Percentiles rank a stretch among this genome's conserved stretches.
phyloP scores from a whole-genome alignment of 768 basidiomycete genomes.

The Calocybe cyanea region DNA sequence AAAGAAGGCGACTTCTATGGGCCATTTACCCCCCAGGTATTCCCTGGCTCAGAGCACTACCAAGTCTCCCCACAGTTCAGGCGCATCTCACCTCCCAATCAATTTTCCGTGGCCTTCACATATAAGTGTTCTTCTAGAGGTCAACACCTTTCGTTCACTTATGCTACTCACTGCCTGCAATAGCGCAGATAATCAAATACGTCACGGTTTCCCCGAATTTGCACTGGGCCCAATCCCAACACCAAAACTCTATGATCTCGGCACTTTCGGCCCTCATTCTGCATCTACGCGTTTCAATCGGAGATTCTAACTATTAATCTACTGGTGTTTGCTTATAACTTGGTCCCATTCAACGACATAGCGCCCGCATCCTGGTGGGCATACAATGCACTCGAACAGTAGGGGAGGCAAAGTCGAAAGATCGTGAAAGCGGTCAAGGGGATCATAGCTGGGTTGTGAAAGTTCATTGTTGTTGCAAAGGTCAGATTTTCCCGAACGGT shows the following conservation, averaged over 20 bases:
- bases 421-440: conserved; percentile 11
- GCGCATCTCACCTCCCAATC: conserved; percentile 8
- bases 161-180: conserved; percentile 6
- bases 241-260: conserved; percentile 16
- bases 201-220: conserved; percentile 11
- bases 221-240: conserved; percentile 9
- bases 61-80: conserved; percentile 14
- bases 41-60: conserved; percentile 10
- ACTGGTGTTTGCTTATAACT: conserved; percentile 12
- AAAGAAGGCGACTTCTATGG: neutral
- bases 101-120: conserved; percentile 7
- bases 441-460: too few species aligned
- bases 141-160: conserved; percentile 13
- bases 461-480: too few species aligned
- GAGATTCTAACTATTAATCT: conserved; percentile 11
- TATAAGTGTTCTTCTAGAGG: conserved; percentile 15
- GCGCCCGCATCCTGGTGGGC: conserved; percentile 15
- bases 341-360: conserved; percentile 13
- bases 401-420: conserved; percentile 14
- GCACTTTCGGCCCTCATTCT: conserved; percentile 18
- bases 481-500: too few species aligned
- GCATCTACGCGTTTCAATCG: conserved; percentile 14
- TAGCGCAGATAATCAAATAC: conserved; percentile 18
- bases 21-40: neutral
- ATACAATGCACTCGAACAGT: conserved; percentile 14